Evolutionary conservation across 2,329 filamentous ascomycete species (phyloP).

Genomic region (Nothophoma quercina): DNA sequence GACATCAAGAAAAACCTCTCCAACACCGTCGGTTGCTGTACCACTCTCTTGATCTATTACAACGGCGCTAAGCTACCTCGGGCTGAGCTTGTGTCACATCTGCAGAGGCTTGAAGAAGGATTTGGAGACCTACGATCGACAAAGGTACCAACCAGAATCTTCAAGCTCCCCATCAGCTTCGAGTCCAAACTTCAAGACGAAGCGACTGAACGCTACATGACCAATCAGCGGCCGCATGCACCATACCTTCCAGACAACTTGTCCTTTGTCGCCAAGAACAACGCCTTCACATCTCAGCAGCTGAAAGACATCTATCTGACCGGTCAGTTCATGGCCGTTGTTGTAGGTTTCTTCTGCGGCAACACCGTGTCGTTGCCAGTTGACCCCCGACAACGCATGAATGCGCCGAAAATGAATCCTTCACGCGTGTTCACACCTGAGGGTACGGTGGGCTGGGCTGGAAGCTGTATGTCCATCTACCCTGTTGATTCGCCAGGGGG

Average conservation of each 20-base stretch:
- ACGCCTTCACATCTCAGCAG: constrained; percentile 59
- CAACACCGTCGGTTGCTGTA: constrained; percentile 62
- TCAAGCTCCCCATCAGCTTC: constrained; percentile 55
- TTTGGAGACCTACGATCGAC: constrained; percentile 52
- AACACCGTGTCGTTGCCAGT: constrained; percentile 62
- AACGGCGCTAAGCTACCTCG: constrained; percentile 50
- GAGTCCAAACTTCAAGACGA: constrained; percentile 55
- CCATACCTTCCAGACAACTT: constrained; percentile 70
- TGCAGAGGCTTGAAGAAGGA: constrained; percentile 51
- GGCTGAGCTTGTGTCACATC: constrained; percentile 46
- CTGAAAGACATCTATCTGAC: constrained; percentile 61
- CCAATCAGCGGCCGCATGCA: constrained; percentile 67
- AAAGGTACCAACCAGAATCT: constrained; percentile 53
- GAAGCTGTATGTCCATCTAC: constrained; percentile 63
- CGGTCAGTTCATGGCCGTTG: constrained; percentile 60
- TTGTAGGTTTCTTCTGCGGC: constrained; percentile 64
- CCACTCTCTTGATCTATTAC: constrained; percentile 54
- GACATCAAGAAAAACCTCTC: constrained; percentile 53
- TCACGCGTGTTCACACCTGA: constrained; percentile 64
- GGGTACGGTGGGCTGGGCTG: constrained; percentile 64
- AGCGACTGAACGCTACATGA: constrained; percentile 67
- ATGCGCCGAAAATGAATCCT: constrained; percentile 65
- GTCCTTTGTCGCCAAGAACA: constrained; percentile 64
- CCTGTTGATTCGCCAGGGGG: constrained; percentile 65
- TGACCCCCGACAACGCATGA: constrained; percentile 62